Evolutionary conservation across 139 green algal species (phyloP).

Genomic region (Chlamydomonas incerta): DNA sequence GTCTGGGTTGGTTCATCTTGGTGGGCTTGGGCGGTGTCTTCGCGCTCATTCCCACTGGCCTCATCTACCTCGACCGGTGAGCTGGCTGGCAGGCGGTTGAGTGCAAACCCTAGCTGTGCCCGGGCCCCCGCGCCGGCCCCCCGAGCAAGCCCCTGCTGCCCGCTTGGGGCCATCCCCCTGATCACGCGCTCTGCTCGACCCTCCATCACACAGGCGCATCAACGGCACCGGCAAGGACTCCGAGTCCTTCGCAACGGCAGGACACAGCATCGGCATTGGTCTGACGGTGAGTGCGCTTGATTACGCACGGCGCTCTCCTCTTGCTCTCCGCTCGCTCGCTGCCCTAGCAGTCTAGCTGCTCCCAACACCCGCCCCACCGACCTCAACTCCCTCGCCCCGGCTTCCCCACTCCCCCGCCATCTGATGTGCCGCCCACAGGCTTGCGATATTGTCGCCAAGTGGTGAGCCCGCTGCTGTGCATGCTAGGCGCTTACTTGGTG

Average conservation of each 20-base stretch:
- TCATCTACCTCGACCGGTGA: slow-evolving; percentile 48
- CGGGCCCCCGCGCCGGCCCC: too few relatives aligned
- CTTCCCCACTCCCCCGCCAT: too few relatives aligned
- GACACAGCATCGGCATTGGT: slow-evolving; percentile 76
- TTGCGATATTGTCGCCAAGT: slow-evolving; percentile 75
- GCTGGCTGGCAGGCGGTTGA: neutral
- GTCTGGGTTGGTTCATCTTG: slow-evolving; percentile 52
- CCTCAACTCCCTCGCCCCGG: too few relatives aligned
- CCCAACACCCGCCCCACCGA: too few relatives aligned
- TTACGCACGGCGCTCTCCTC: too few relatives aligned
- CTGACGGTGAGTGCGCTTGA: slow-evolving; percentile 54
- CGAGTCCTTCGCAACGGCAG: slow-evolving; percentile 65
- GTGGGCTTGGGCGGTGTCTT: slow-evolving; percentile 51
- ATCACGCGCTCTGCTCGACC: too few relatives aligned
- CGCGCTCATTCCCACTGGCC: slow-evolving; percentile 15
- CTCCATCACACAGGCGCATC: slow-evolving; percentile 4
- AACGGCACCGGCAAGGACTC: neutral
- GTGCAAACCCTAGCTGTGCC: neutral
- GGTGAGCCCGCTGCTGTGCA: too few relatives aligned
- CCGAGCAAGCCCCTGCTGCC: neutral
- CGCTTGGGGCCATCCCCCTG: neutral
- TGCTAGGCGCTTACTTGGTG: too few relatives aligned
- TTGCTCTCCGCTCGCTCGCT: too few relatives aligned
- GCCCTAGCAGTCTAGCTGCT: too few relatives aligned
- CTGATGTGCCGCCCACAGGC: too few relatives aligned